Conservation (phyloP, 768 basidiomycete genomes). For the Tephrocybe rancida region DNA sequence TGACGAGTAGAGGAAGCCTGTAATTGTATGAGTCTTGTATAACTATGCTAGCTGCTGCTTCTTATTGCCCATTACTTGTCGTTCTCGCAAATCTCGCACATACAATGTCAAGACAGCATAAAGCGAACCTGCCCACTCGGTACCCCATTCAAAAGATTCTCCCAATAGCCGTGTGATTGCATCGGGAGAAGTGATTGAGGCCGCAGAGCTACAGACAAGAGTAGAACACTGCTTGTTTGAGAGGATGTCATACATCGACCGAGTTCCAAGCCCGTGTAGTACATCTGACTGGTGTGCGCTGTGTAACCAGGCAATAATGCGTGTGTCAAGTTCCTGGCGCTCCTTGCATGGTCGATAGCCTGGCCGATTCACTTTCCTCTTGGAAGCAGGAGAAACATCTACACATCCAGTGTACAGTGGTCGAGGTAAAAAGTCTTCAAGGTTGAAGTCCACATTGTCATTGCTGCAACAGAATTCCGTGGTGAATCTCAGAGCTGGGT, state of each 20-base stretch:
- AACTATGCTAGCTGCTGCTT: not conserved
- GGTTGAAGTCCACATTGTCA: too few species aligned
- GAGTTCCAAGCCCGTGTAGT: not conserved
- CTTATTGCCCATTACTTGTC: not conserved
- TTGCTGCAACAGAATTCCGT: too few species aligned
- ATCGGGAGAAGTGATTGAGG: constrained; percentile 5
- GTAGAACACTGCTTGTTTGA: not conserved
- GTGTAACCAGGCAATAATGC: constrained; percentile 21
- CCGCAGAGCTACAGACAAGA: constrained; percentile 13
- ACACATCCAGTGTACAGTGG: too few species aligned
- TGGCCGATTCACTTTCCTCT: not conserved
- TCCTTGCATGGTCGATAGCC: constrained; percentile 17
- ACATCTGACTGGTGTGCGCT: constrained; percentile 10
- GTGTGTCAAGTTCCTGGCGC: constrained; percentile 11
- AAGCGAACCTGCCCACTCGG: constrained; percentile 19
- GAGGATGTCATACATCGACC: constrained; percentile 22
- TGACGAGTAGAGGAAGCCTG: too few species aligned
- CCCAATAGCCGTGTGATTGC: constrained; percentile 14
- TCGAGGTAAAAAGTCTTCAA: too few species aligned
- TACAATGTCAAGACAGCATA: not conserved
- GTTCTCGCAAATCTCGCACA: not conserved
- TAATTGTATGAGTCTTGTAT: too few species aligned
- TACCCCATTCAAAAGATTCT: constrained; percentile 24
- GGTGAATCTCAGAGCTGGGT: too few species aligned
- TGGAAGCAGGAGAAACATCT: too few species aligned